These are phyloP conservation scores for Eucalyptus cladocalyx DNA, from an alignment of 345 rosid genomes.

Conservation along the genomic window DNA sequence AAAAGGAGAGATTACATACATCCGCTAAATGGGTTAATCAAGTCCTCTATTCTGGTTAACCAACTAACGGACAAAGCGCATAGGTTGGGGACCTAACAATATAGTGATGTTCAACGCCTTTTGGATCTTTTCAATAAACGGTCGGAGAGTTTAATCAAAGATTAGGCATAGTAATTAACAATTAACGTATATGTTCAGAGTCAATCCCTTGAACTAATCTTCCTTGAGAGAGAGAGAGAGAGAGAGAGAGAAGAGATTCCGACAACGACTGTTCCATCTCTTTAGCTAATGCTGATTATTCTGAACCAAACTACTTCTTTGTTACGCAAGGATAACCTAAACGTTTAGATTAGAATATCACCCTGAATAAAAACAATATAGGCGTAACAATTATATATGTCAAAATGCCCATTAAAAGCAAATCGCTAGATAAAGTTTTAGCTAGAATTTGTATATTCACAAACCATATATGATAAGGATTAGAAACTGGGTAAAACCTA, in stretches of 20 bases:
- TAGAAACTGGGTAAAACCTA: neutral
- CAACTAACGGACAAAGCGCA: neutral
- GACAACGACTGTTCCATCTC: neutral
- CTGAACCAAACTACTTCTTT: neutral
- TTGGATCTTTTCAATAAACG: neutral
- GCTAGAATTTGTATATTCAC: neutral
- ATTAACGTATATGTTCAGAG: neutral
- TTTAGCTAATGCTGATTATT: neutral
- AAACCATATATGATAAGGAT: neutral
- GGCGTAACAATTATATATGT: neutral
- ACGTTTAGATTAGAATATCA: neutral
- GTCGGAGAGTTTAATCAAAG: neutral
- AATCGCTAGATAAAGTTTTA: neutral
- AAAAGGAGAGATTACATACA: neutral
- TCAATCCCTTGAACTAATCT: neutral
- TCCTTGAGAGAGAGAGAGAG: neutral
- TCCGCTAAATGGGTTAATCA: neutral
- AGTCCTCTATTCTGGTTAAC: neutral
- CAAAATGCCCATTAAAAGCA: neutral
- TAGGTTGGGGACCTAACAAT: neutral
- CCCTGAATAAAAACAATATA: neutral
- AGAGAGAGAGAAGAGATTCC: neutral
- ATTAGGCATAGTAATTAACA: neutral
- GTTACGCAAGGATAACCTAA: neutral
- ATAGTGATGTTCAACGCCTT: neutral